Evolutionary conservation across 441 rosid species (phyloP), one percentile per base, ranked within the genome.

Genomic region (Omphalea diandra): DNA sequence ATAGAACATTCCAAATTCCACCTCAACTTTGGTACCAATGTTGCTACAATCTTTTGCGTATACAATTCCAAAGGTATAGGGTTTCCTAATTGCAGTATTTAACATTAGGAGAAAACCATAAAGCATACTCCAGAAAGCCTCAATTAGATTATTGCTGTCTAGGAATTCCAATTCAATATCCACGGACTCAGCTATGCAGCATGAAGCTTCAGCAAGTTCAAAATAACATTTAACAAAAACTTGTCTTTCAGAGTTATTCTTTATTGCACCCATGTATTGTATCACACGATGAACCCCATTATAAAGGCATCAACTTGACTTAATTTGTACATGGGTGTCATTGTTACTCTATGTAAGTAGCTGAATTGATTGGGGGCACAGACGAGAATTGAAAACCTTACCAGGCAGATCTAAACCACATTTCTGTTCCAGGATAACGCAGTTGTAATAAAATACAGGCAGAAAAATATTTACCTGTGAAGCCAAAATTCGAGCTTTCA

Each of bases 401-500:
- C 7, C 47, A 20, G 10, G 36, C 18, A 33, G 5, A 66, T 50
- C 10, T 49, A 15, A 66, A 24, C 17, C 11, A 17, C 7, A 24
- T 35, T 41, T 67, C 62, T 8, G 46, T 33, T 36, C 38, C 22
- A 14, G 29, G 49, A 18, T 14, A 46, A 41, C 22, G 26, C 8
- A 43, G 17, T 52, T 32, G 10, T 29, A 11, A 49, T n/a, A 43
- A 49, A 31, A 17, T 55, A 20, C 29, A 41, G 14, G 33, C 41
- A 36, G 35, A 41, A 50, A 52, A 53, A 7, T 8, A 27, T 33
- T 80, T 76, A 93, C 99, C 87, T 96, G 98, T 67, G 98, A 86
- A 58, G 90, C 83, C 81, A 96, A 86, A 82, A 96, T 90, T 78
- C 84, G 94, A 77, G 96, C 88, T 82, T 88, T 96, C 79, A 96